Percentiles rank a stretch among this genome's conserved stretches.
These are phyloP conservation scores for Plasmodium coatneyi DNA, from an alignment of 169 alveolate species.

Conservation along the genomic window DNA sequence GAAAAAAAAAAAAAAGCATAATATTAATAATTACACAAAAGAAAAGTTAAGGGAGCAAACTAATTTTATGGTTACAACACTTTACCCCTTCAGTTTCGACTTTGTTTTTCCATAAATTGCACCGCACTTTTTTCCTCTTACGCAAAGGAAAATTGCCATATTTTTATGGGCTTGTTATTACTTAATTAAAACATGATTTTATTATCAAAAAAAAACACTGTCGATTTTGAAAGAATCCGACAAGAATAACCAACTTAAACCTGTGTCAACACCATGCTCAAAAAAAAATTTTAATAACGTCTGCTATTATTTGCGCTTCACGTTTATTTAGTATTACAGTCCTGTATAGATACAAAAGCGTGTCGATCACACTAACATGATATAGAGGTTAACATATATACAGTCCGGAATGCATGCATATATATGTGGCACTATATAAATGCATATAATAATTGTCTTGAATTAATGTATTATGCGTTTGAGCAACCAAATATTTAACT, in stretches of 20 bases:
- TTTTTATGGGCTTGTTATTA: neutral
- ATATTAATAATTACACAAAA: neutral
- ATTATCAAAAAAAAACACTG: neutral
- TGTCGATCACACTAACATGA: neutral
- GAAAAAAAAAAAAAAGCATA: neutral
- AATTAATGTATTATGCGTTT: no score
- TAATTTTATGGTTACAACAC: no score
- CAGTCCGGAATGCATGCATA: neutral
- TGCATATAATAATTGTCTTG: neutral
- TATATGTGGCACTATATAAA: neutral
- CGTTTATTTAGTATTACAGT: neutral
- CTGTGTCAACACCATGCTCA: neutral
- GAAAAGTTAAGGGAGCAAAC: neutral
- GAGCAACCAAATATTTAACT: neutral
- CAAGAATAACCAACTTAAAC: neutral
- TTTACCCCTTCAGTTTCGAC: neutral
- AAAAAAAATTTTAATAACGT: neutral
- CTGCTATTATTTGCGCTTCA: neutral
- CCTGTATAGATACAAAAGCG: neutral
- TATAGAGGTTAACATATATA: neutral
- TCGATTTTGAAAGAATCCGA: neutral
- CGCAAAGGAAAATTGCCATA: neutral
- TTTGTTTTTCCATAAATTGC: neutral
- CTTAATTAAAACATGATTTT: neutral
- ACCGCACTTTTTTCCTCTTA: neutral